Evolutionary conservation across 2,329 filamentous ascomycete species (phyloP), one percentile per base, ranked within the genome.

Genomic region (Diplocarpon mali): DNA sequence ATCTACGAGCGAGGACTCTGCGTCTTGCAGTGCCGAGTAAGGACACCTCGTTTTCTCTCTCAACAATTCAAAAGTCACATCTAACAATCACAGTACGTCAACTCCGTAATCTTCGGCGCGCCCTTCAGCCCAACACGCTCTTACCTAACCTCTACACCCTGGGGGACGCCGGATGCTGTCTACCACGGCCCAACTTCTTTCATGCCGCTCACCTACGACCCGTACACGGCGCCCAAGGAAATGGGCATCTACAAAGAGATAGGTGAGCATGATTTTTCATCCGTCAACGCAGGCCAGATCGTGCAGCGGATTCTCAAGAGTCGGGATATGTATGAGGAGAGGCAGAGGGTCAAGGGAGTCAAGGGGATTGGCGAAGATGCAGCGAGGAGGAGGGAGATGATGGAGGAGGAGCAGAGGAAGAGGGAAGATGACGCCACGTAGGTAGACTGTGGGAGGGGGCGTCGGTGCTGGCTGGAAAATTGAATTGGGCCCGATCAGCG

Each of bases 151-250:
- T 71, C 76, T 1, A 71, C 93, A 37, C 88, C 90, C 0, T 80
- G 80, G 64, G 80, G 82, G 40, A 75, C 74, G 4, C 85, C 88
- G 12, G 72, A 82, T 57, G 83, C 80, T 24, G 85, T 98, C 49
- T 98, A 96, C 65, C 92, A 98, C 66, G 92, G 92, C n/a, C 87
- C 88, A 6, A 98, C 92, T 0, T 76, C 84, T 11, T 95, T 95
- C 63, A 58, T 59, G 50, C 55, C 69, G 11, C 63, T 73, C 17
- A 85, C 80, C 5, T 85, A 85, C 60, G 84, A 89, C 59, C 84
- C 85, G 1, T 95, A 96, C 67, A 71, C 73, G 24, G 85, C 79
- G 12, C 80, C 88, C 42, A 92, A 89, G 65, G 70, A 73, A 38
- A 78, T 95, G 70, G 82, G 83, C 29, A 87, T 98, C 60, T 95